phyloP scores from a whole-genome alignment of 1,284 basidiomycete genomes.

The Ceratobasidium sp. region DNA sequence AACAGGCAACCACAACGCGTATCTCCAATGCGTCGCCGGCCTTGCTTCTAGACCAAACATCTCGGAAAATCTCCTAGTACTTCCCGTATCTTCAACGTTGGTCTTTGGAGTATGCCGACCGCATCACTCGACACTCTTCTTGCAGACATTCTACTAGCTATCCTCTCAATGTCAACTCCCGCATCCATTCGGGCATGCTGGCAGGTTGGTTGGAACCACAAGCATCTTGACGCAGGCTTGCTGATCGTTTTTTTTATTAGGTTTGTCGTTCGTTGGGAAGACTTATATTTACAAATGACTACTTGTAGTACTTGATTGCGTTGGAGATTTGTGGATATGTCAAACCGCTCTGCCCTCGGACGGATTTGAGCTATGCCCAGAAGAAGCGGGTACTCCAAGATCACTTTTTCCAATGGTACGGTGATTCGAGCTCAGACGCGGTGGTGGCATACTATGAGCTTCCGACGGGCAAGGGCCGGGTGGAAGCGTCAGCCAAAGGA shows the following conservation, averaged over 20 bases:
- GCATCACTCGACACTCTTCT: neutral
- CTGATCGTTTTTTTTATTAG: too few species aligned
- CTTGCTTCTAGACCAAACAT: too few species aligned
- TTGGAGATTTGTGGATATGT: conserved; percentile 10
- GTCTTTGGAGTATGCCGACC: too few species aligned
- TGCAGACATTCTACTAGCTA: neutral
- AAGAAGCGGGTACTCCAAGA: conserved; percentile 7
- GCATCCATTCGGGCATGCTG: neutral
- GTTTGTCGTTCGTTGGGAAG: neutral
- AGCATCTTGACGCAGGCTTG: too few species aligned
- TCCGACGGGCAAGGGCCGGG: neutral
- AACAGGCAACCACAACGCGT: too few species aligned
- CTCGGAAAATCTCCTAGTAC: too few species aligned
- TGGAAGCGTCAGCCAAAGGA: neutral
- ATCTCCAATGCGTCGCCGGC: too few species aligned
- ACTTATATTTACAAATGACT: neutral
- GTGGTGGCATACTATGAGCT: too few species aligned
- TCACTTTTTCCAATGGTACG: neutral
- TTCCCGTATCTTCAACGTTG: too few species aligned
- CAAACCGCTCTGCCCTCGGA: neutral
- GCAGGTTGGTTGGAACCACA: neutral
- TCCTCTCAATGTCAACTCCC: neutral
- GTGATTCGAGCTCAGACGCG: too few species aligned
- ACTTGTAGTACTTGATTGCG: conserved; percentile 12
- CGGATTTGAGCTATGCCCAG: conserved; percentile 11